phyloP scores from a whole-genome alignment of 2,329 filamentous ascomycete species.

The Fonsecaea nubica region DNA sequence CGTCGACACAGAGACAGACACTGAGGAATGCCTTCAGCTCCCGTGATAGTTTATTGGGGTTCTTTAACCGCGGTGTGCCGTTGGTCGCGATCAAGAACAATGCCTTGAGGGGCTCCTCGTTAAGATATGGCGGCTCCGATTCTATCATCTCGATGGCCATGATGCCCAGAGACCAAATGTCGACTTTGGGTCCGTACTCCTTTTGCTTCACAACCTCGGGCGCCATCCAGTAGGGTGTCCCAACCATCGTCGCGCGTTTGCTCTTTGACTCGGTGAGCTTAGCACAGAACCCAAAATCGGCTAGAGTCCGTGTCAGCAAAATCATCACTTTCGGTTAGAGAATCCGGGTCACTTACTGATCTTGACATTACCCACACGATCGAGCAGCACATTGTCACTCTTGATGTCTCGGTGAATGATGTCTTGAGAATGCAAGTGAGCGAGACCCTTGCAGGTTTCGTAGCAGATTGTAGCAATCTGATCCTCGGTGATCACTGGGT shows the following conservation, averaged over 20 bases:
- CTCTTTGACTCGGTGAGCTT: constrained; percentile 96
- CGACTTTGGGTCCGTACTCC: constrained; percentile 96
- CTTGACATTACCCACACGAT: constrained; percentile 94
- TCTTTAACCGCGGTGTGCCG: constrained; percentile 94
- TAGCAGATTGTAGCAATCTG: constrained; percentile 97
- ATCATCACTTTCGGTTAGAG: background rate
- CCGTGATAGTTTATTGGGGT: constrained; percentile 96
- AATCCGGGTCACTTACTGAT: constrained; percentile 72
- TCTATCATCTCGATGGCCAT: constrained; percentile 99
- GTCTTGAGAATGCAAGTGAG: constrained; percentile 92
- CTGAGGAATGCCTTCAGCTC: constrained; percentile 97
- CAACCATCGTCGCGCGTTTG: constrained; percentile 98
- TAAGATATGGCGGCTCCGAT: constrained; percentile 95
- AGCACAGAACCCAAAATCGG: constrained; percentile 98
- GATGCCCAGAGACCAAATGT: constrained; percentile 98
- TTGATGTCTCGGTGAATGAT: constrained; percentile 99
- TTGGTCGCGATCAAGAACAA: constrained; percentile 98
- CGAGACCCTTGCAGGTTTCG: constrained; percentile 95
- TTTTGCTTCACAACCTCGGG: constrained; percentile 99
- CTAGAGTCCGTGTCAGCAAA: constrained; percentile 54
- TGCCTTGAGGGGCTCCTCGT: constrained; percentile 96
- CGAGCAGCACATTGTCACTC: constrained; percentile 95
- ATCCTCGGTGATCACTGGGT: constrained; percentile 88
- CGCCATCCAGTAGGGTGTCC: constrained; percentile 99
- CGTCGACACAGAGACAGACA: constrained; percentile 94